phyloP scores from a whole-genome alignment of 164 flowering plant genomes.

The Tetrastigma voinierianum region DNA sequence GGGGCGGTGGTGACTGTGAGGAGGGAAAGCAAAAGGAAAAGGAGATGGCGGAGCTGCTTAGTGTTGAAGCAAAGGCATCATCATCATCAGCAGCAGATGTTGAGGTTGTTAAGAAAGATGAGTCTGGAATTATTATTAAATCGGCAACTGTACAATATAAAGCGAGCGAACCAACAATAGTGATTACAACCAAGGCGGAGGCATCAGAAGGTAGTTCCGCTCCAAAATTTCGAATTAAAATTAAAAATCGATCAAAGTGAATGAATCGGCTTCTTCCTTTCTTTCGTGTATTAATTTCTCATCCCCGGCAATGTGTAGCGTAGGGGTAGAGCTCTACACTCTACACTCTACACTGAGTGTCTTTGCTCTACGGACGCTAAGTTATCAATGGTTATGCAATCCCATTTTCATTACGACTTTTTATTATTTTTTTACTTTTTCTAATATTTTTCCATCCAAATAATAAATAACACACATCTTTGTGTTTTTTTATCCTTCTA shows the following conservation, averaged over 20 bases:
- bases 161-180: slow-evolving; percentile 34
- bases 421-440: too few relatives aligned
- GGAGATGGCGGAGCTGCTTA: slow-evolving; percentile 51
- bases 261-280: background rate
- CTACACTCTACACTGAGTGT: too few relatives aligned
- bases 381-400: too few relatives aligned
- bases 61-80: slow-evolving; percentile 22
- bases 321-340: too few relatives aligned
- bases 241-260: slow-evolving; percentile 32
- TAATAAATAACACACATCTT: too few relatives aligned
- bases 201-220: slow-evolving; percentile 36
- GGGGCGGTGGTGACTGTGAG: too few relatives aligned
- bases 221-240: slow-evolving; percentile 45
- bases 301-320: too few relatives aligned
- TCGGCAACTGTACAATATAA: slow-evolving; percentile 21
- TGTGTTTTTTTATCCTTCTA: too few relatives aligned
- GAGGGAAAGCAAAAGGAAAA: slow-evolving; percentile 69
- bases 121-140: slow-evolving; percentile 14
- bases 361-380: too few relatives aligned
- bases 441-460: too few relatives aligned
- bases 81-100: too few relatives aligned
- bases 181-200: slow-evolving; percentile 24
- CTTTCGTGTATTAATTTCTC: background rate
- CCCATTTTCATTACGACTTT: too few relatives aligned
- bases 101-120: slow-evolving; percentile 25